Evolutionary conservation across 495 filamentous ascomycete species (phyloP), one percentile per base, ranked within the genome.

Genomic region (Clavariopsis aquatica): DNA sequence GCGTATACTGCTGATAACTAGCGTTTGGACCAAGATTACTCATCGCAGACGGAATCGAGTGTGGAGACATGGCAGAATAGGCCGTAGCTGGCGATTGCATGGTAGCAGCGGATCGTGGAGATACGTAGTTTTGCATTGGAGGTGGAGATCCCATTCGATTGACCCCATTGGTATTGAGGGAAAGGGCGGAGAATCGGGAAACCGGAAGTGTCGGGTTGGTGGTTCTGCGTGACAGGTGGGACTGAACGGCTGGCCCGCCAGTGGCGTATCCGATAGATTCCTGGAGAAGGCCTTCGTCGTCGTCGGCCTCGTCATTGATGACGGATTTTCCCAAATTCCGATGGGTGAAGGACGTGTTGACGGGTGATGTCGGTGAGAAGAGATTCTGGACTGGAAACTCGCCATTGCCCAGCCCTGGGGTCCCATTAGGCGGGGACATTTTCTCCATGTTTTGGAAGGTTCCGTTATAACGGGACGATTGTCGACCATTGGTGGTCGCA

Each of bases 181-280:
- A 89, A 31, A 96, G 78, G 36, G 80, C 83, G 28, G 81, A 80
- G 76, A 95, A 88, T 26, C 88, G 89, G 70, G 81, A 81, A 43
- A 88, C 83, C 4, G 91, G 89, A 17, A 90, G 77, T 57, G 90
- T 85, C 27, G 90, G 86, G 61, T 88, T 90, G 13, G 91, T 93
- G 8, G 87, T 81, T 29, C 91, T 85, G 26, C 91, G 88, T 51
- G 81, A 74, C 46, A 79, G 73, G 5, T 75, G 72, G 66, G 55
- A 76, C 68, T 74, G 72, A 60, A 74, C 76, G 0, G 81, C 77
- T 62, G 87, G 79, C 10, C 88, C 90, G 69, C 87, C 93, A 61
- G 91, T 87, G 3, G 89, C 91, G 74, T 90, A 96, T 0, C 87
- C 90, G 34, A 94, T 84, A 1, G 91, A 88, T 72, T 96, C 89